Conservation (phyloP, 2,329 filamentous ascomycete genomes). For the Talaromyces sp. region DNA sequence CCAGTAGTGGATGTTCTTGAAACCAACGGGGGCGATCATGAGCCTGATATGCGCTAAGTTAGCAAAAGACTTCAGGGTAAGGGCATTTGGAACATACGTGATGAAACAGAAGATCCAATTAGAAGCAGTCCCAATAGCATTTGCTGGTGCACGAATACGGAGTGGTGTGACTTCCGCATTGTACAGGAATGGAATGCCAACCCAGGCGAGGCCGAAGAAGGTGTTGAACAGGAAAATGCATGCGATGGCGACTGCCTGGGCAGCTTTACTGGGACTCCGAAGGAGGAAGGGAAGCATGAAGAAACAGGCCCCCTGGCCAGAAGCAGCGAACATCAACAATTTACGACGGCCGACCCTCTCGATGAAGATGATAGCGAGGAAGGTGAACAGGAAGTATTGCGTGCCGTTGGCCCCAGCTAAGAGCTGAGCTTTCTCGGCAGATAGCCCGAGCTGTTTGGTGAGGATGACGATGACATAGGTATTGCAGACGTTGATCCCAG, state of each 20-base stretch:
- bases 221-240: not conserved
- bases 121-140: not conserved
- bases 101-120: not conserved
- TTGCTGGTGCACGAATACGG: not conserved
- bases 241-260: not conserved
- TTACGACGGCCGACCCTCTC: not conserved
- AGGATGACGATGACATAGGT: not conserved
- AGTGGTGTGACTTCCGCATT: not conserved
- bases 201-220: not conserved
- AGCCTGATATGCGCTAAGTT: not conserved
- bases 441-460: not conserved
- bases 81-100: not conserved
- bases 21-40: not conserved
- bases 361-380: not conserved
- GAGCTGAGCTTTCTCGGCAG: not conserved
- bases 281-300: not conserved
- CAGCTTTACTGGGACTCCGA: not conserved
- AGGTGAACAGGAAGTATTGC: not conserved
- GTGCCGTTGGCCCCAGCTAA: not conserved
- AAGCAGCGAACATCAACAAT: not conserved
- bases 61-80: not conserved
- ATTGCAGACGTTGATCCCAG: not conserved
- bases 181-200: not conserved
- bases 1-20: slow-evolving; percentile 49
- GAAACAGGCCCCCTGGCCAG: not conserved